Percentiles rank a stretch among this genome's conserved stretches.
Evolutionary conservation across 208 protist genomes (phyloP).

Genomic region (Zelonia costaricensis): DNA sequence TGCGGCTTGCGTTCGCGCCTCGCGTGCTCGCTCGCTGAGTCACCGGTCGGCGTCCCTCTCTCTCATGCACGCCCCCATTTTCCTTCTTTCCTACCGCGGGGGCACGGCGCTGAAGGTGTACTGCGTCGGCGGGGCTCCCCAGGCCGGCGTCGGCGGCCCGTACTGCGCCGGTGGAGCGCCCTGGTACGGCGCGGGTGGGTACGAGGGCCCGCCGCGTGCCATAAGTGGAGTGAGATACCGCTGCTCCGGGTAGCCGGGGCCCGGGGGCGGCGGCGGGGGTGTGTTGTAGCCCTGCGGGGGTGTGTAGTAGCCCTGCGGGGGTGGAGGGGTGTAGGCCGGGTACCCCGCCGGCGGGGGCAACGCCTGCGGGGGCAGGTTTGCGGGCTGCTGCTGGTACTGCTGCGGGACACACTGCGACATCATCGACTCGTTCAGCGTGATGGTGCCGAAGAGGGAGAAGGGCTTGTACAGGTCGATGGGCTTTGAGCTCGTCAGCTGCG

Average conservation of each 20-base stretch:
- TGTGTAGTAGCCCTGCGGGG: constrained; percentile 16
- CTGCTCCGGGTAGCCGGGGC: not conserved
- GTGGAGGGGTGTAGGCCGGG: constrained; percentile 18
- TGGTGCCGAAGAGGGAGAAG: constrained; percentile 85
- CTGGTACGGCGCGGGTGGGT: constrained; percentile 8
- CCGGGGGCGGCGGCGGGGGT: too few species aligned
- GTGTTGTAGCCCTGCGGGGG: not conserved
- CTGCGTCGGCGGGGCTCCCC: constrained; percentile 6
- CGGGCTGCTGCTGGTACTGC: constrained; percentile 45
- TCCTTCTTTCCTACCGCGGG: not conserved
- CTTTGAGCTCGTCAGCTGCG: constrained; percentile 91
- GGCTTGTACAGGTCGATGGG: constrained; percentile 88
- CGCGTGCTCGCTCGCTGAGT: too few species aligned
- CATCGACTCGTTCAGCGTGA: constrained; percentile 63
- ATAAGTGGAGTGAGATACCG: too few species aligned
- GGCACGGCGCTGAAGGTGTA: constrained; percentile 13
- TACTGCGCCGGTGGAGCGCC: constrained; percentile 2
- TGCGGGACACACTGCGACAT: constrained; percentile 63
- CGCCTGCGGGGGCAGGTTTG: constrained; percentile 26
- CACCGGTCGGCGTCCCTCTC: not conserved
- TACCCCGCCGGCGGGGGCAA: constrained; percentile 16
- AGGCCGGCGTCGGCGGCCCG: constrained; percentile 4
- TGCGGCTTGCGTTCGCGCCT: too few species aligned
- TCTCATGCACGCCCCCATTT: not conserved
- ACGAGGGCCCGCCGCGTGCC: too few species aligned